Evolutionary conservation across 352 stramenopile species (phyloP), one percentile per base, ranked within the genome.

Genomic region (Thraustochytrium sp.): DNA sequence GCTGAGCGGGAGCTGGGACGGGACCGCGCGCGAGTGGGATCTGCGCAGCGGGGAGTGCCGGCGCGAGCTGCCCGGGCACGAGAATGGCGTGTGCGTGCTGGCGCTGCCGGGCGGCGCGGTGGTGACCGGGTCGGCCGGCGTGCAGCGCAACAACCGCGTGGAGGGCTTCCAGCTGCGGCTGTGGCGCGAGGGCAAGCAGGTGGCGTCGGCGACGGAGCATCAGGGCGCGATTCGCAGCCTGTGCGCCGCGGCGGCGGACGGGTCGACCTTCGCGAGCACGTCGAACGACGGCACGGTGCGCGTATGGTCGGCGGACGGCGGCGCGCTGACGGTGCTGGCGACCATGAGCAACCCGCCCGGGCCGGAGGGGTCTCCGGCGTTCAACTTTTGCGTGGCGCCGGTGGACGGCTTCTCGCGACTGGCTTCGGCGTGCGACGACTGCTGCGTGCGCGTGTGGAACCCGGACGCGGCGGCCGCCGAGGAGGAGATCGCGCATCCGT

Each of bases 401-500:
- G 38, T 68, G 48, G 51, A 51, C 34, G 42, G 42, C 9, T 64
- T 38, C 37, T 88, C 88, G 5, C 85, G 87, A 16, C 80, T 95
- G 36, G 89, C 93, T 34, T 93, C 90, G 9, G 91, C 89, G 1
- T 94, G 92, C 76, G 91, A 95, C 65, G 92, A 95, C 82, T 93
- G 89, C 76, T 94, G 90, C 4, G 91, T 89, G 1, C 87, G 91
- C 49, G 90, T 95, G 38, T 95, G 91, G 91, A 88, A 87, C 0
- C 46, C 59, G 0, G 65, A 82, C 61, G 48, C 48, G 11, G 62
- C 68, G 5, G 65, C 87, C 26, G 78, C 90, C 62, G 48, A 92
- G 46, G 92, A 96, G 85, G 92, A 88, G 2, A 90, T 96, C 53
- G 89, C 94, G 56, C 92, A 96, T 62, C 92, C 92, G 0, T 90